Base-by-base conservation (phyloP, 73 alveolate species). In the Paramecium biaurelia region DNA sequence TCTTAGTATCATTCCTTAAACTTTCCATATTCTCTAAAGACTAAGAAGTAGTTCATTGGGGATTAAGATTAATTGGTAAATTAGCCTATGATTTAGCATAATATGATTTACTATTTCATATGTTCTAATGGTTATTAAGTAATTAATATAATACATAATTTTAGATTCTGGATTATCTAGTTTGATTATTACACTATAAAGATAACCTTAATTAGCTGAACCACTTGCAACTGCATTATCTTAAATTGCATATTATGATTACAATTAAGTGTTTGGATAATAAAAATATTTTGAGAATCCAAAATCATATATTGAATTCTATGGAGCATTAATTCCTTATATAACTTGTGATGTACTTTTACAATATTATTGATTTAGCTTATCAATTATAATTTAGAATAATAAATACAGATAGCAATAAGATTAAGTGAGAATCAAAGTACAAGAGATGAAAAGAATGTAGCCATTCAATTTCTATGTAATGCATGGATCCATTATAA, bases 161-260 rank as follows among this genome's bases (percentile, higher is more conserved):
- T 26, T 63, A 63, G 84, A 12, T 63, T 63, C 84, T 74, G 87
- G 87, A 15, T 37, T 74, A 9, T 35, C n/a, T 1, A 74, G 20
- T 41, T 37, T 74, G 20, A 74, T 74, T 41, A 20, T 41, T 18
- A 74, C 87, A 3, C 58, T 37, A 0, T 20, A 74, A 74, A 74
- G 87, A 74, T 18, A 74, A 20, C 87, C 87, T 4, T 41, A 74
- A n/a, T 37, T 74, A 14, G 87, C 87, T 28, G 87, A 74, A 74
- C 67, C 12, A 9, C 7, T 74, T 2, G 87, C 87, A 32, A 24
- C 45, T 28, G 59, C 87, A 4, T 41, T 74, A 34, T 11, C 67
- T 34, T 41, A 74, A 74, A 74, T 74, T 34, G 57, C 87, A 28
- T 41, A 37, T 12, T 74, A 74, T 74, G 87, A 74, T 74, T 41